phyloP scores from a whole-genome alignment of 1,139 yeast species.

The Diutina pseudorugosa region DNA sequence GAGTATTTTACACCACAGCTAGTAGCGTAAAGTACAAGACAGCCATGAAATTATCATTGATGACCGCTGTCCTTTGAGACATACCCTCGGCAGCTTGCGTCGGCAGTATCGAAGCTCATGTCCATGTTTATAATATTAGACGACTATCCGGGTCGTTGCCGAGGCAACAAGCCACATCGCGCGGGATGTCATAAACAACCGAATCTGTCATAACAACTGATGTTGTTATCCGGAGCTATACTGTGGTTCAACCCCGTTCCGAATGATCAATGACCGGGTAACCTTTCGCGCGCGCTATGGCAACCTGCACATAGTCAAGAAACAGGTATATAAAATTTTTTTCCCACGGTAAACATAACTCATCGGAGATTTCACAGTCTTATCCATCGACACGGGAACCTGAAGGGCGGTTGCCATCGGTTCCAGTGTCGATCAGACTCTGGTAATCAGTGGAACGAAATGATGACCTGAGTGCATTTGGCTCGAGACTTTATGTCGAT shows the following conservation, averaged over 20 bases:
- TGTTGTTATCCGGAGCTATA: neutral
- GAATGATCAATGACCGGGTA: neutral
- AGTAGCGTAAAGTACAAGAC: neutral
- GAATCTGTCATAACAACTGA: too few relatives aligned
- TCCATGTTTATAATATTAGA: too few relatives aligned
- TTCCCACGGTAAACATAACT: neutral
- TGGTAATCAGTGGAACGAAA: slow-evolving; percentile 8
- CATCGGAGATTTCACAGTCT: neutral
- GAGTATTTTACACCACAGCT: neutral
- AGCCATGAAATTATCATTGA: neutral
- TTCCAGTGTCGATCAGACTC: neutral
- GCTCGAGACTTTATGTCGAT: slow-evolving; percentile 88
- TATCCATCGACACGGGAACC: neutral
- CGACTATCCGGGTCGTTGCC: too few relatives aligned
- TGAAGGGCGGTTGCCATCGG: neutral
- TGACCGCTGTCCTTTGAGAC: too few relatives aligned
- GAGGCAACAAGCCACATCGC: too few relatives aligned
- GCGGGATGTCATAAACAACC: too few relatives aligned
- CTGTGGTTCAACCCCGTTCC: neutral
- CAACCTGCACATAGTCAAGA: neutral
- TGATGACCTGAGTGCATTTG: slow-evolving; percentile 94
- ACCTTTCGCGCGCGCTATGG: neutral
- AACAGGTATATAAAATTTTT: neutral
- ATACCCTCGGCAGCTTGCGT: too few relatives aligned
- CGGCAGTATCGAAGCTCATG: too few relatives aligned